Evolutionary conservation across 2,329 filamentous ascomycete species (phyloP), one percentile per base, ranked within the genome.

Genomic region (Alternaria infectoria): DNA sequence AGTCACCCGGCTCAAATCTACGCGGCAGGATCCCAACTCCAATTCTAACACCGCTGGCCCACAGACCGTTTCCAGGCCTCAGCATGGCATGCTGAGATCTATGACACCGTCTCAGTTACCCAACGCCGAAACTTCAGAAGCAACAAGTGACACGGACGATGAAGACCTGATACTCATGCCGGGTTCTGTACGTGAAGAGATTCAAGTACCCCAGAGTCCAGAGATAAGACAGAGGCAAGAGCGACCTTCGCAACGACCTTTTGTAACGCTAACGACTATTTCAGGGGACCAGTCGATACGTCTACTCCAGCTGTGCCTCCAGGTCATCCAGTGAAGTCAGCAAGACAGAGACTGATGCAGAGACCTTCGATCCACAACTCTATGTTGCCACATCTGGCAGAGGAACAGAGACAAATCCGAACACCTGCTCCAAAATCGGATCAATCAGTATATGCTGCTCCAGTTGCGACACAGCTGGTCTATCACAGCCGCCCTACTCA

Each of bases 351-450:
- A 26, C 55, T 74, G 28, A 65, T 73, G 59, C 69, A 68, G 47
- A 61, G 71, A 10, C 57, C 66, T 6, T 73, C 69, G 6, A 73
- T 73, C 10, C 61, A 66, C 19, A 54, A 72, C 43, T 62, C 69
- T 3, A 69, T 64, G 36, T 46, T 69, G 11, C 28, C 62, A 19
- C 55, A 47, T n/a, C 21, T 15, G 9, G 11, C 26, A 12, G 55
- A 40, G 11, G 49, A 54, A 19, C 46, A 61, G 13, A 50, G 11
- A 17, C 52, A 49, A 21, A 12, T 51, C 3, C 28, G 44, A 15
- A 23, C 11, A 23, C 47, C 36, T 17, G 47, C 9, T 8, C 21
- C 57, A 3, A 26, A 26, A 10, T 15, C 10, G 15, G 15, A 1
- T 5, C 21, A 23, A 5, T 5, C 23, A 19, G 9, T 6, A 25